A percentile compares a stretch with the other conserved stretches of the same genome.
phyloP scores from a whole-genome alignment of 1,284 basidiomycete species.

The Moesziomyces aphidis region DNA sequence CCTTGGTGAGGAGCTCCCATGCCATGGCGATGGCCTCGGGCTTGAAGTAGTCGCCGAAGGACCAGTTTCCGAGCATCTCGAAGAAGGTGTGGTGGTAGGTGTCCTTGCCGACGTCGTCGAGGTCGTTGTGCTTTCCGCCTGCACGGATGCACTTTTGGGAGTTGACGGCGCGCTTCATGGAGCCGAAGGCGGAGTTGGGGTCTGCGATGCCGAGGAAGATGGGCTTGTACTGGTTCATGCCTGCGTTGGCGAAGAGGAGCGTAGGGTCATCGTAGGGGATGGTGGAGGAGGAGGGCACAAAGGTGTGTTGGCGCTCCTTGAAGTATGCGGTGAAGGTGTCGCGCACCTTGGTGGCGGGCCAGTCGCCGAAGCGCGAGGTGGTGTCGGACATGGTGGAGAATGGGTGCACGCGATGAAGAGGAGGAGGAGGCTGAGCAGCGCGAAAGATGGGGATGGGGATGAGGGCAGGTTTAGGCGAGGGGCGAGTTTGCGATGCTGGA shows the following conservation, averaged over 20 bases:
- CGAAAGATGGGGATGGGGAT: too few species aligned
- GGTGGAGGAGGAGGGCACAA: conserved; percentile 91
- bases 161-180: conserved; percentile 92
- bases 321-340: conserved; percentile 85
- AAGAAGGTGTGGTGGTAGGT: conserved; percentile 96
- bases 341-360: conserved; percentile 79
- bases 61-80: conserved; percentile 99
- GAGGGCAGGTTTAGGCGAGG: background rate
- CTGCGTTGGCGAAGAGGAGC: conserved; percentile 94
- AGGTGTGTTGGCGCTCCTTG: conserved; percentile 80
- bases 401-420: background rate
- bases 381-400: conserved; percentile 42
- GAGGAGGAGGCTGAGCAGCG: background rate
- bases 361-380: conserved; percentile 70
- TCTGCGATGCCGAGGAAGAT: conserved; percentile 97
- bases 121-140: conserved; percentile 97
- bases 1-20: conserved; percentile 90
- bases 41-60: conserved; percentile 99
- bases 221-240: conserved; percentile 79
- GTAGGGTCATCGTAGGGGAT: conserved; percentile 93
- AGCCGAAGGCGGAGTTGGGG: conserved; percentile 86
- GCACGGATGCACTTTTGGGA: conserved; percentile 97
- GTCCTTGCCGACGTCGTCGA: conserved; percentile 98
- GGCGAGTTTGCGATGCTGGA: background rate
- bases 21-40: conserved; percentile 92